Evolutionary conservation across 2,329 filamentous ascomycete species (phyloP).

Genomic region (Aschersonia sp.): DNA sequence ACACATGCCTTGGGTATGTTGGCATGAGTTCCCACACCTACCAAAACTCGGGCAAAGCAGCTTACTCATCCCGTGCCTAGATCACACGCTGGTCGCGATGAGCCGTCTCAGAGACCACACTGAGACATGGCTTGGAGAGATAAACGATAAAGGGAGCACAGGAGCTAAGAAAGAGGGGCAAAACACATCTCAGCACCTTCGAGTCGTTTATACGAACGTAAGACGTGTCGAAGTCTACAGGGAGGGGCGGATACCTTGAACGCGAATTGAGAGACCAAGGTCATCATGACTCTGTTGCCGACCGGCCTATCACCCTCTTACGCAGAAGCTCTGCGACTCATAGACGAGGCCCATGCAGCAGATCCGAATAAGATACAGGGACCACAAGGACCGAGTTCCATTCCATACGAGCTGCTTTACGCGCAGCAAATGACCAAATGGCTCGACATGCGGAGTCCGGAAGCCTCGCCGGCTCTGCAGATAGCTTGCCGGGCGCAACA

Average conservation of each 20-base stretch:
- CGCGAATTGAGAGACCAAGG: neutral
- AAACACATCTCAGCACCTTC: too few relatives aligned
- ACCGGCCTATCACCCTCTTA: conserved; percentile 12
- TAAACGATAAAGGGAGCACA: neutral
- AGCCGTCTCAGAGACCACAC: neutral
- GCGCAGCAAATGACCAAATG: conserved; percentile 66
- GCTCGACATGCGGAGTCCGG: conserved; percentile 44
- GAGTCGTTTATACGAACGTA: neutral
- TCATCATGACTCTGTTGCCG: neutral
- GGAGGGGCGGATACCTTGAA: neutral
- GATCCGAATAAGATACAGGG: conserved; percentile 24
- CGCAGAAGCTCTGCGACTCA: conserved; percentile 43
- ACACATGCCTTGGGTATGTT: too few relatives aligned
- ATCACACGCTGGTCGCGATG: neutral
- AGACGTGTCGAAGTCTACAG: neutral
- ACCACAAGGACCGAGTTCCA: conserved; percentile 22
- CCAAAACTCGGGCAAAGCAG: neutral
- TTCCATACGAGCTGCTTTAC: conserved; percentile 73
- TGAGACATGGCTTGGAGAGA: neutral
- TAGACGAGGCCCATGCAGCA: conserved; percentile 48
- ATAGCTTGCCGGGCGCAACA: conserved; percentile 76
- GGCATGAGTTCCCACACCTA: neutral
- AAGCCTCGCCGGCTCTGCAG: conserved; percentile 51
- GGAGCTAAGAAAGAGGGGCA: too few relatives aligned
- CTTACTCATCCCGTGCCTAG: conserved; percentile 2